Percentiles rank a stretch among this genome's conserved stretches.
phyloP scores from a whole-genome alignment of 2,329 filamentous ascomycete genomes.

The Chrysoporthe austroafricana region DNA sequence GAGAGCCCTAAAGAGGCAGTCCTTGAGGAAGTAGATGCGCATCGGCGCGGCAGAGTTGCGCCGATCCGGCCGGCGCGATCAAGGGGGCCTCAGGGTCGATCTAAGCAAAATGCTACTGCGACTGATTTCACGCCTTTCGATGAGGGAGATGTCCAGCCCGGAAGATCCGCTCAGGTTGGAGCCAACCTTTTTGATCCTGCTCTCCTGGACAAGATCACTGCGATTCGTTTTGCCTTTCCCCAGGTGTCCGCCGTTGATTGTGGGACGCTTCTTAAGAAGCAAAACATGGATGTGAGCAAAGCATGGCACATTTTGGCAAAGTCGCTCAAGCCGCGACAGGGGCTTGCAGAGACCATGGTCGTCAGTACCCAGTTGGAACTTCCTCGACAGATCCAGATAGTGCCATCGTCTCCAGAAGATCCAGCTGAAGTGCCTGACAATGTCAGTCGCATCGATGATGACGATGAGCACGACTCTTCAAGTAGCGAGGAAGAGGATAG shows the following conservation, averaged over 20 bases:
- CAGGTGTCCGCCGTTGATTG: constrained; percentile 41
- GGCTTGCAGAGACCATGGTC: constrained; percentile 28
- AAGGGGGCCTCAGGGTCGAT: not conserved
- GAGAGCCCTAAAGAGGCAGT: constrained; percentile 36
- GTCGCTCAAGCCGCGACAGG: constrained; percentile 37
- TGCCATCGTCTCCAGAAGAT: constrained; percentile 25
- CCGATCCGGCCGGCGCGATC: not conserved
- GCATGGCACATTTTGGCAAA: constrained; percentile 44
- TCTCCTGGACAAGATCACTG: constrained; percentile 28
- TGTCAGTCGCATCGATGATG: constrained; percentile 24
- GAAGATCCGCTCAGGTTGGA: not conserved
- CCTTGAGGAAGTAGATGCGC: not conserved
- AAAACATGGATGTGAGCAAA: constrained; percentile 40
- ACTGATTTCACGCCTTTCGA: constrained; percentile 8
- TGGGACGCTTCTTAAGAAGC: constrained; percentile 41
- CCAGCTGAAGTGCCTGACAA: constrained; percentile 16
- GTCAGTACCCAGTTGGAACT: constrained; percentile 27
- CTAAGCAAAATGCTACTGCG: not conserved
- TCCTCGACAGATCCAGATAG: constrained; percentile 28
- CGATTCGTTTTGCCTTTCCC: constrained; percentile 47
- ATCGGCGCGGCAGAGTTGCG: not conserved
- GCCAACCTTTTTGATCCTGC: constrained; percentile 8
- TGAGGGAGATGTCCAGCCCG: not conserved
- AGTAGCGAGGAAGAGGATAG: constrained; percentile 26
- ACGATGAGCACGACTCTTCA: constrained; percentile 9